Conservation (phyloP, 495 filamentous ascomycete species). For the Friedmanniomyces endolithicus region DNA sequence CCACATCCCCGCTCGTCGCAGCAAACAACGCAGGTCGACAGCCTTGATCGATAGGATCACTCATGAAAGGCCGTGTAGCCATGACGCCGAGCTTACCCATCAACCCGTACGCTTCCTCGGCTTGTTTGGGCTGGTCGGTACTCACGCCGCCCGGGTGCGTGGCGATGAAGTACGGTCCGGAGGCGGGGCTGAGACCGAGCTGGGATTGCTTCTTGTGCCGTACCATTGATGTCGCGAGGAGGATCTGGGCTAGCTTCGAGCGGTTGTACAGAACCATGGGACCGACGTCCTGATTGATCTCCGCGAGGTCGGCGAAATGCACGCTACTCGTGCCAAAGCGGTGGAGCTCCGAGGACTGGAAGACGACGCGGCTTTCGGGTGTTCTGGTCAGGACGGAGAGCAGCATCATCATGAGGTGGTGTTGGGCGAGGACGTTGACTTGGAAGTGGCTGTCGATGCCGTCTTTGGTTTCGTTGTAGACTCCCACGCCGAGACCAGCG, state of each 20-base stretch:
- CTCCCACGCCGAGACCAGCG: conserved; percentile 27
- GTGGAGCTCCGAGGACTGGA: conserved; percentile 45
- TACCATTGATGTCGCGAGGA: conserved; percentile 34
- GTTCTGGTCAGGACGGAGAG: conserved; percentile 24
- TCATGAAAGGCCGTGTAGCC: conserved; percentile 36
- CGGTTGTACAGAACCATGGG: conserved; percentile 41
- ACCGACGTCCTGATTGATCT: conserved; percentile 45
- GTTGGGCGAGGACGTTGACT: conserved; percentile 28
- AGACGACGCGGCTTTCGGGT: conserved; percentile 32
- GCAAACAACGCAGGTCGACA: conserved; percentile 40
- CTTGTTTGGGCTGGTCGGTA: conserved; percentile 42
- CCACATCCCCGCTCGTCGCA: conserved; percentile 35
- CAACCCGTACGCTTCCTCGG: conserved; percentile 40
- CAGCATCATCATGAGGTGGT: conserved; percentile 25
- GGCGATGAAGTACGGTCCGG: conserved; percentile 35
- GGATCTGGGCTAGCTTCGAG: conserved; percentile 43
- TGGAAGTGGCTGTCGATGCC: conserved; percentile 30
- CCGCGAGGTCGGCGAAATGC: conserved; percentile 36
- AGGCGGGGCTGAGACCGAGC: conserved; percentile 24
- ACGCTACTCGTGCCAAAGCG: conserved; percentile 33
- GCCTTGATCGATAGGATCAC: conserved; percentile 37
- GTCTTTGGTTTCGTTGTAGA: conserved; percentile 27
- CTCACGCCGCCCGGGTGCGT: conserved; percentile 40
- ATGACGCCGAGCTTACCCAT: conserved; percentile 32
- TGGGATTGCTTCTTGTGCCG: conserved; percentile 27